Base-by-base conservation (phyloP, 2,329 filamentous ascomycete species). In the Exophiala aquamarina region DNA sequence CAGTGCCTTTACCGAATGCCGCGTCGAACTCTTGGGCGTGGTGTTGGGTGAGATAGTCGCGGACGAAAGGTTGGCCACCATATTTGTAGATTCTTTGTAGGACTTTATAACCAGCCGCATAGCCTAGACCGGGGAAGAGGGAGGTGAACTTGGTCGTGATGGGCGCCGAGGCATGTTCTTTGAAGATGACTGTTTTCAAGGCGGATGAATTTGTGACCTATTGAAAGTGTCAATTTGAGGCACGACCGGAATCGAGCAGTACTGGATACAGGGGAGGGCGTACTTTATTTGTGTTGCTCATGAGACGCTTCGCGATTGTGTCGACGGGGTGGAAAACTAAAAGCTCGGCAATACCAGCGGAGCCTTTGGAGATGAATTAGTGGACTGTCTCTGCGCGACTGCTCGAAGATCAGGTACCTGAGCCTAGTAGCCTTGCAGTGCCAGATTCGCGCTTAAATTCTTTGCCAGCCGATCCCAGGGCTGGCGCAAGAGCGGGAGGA, bases 31-130 rank as follows among this genome's bases (percentile, higher is more conserved):
- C 78, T 61, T 81, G 78, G 59, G 88, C 86, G 66, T 95, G 85
- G 77, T 97, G 79, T 65, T 79, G 72, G 42, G 81, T 79, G 42
- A 98, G 81, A 71, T 86, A 96, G 72, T 98, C 93, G 44, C 92
- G 86, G 31, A 89, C 91, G 62, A 96, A 88, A 35, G 93, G 93
- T 76, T 98, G 93, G 41, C 93, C 93, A 59, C 93, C 93, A 66
- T 96, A 98, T 76, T 98, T 98, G 81, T 98, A 98, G 67, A 98
- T 83, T 69, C 93, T 81, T 80, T 98, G 93, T 47, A 95, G 82
- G 54, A 97, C 78, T 81, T 98, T 98, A 79, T 98, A 98, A 53
- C 91, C 91, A 47, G 93, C 93, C 48, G 93, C 93, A 70, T 98
- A 98, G 65, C 93, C 93, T 51, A 98, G 81, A 65, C 93, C 93